These are phyloP conservation scores for Talaromyces islandicus DNA, from an alignment of 2,329 filamentous ascomycete species.

Conservation along the genomic window DNA sequence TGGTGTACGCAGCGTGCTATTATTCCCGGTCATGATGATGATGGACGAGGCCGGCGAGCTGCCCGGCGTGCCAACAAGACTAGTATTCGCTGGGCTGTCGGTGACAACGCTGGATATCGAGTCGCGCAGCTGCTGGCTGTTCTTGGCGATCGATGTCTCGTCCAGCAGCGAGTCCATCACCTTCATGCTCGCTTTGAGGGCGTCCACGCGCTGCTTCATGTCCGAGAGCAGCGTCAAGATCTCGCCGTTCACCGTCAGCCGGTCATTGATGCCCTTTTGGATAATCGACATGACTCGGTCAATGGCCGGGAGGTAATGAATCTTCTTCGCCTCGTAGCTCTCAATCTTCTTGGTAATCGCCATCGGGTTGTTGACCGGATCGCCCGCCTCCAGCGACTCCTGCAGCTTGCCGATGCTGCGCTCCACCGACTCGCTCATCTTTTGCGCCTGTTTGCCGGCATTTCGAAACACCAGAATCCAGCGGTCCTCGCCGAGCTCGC, in stretches of 20 bases:
- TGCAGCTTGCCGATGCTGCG: slow-evolving; percentile 76
- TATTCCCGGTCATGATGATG: slow-evolving; percentile 49
- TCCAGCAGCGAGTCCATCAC: slow-evolving; percentile 72
- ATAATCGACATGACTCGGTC: slow-evolving; percentile 88
- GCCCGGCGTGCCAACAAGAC: slow-evolving; percentile 64
- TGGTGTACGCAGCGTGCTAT: slow-evolving; percentile 36
- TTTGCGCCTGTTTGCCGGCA: slow-evolving; percentile 82
- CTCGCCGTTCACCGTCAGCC: slow-evolving; percentile 94
- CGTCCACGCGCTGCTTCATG: slow-evolving; percentile 74
- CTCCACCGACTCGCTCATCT: slow-evolving; percentile 95
- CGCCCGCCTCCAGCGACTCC: slow-evolving; percentile 69
- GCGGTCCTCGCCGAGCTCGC: slow-evolving; percentile 88
- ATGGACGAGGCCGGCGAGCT: slow-evolving; percentile 66
- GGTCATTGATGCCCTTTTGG: slow-evolving; percentile 88
- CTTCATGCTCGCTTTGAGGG: slow-evolving; percentile 67
- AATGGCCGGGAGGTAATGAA: slow-evolving; percentile 89
- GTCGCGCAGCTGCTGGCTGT: slow-evolving; percentile 70
- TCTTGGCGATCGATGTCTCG: slow-evolving; percentile 56
- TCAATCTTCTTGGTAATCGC: slow-evolving; percentile 76
- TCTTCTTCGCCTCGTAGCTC: slow-evolving; percentile 90
- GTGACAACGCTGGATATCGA: slow-evolving; percentile 90
- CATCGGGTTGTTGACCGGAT: slow-evolving; percentile 66
- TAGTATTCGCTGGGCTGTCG: slow-evolving; percentile 66
- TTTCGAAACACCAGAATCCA: slow-evolving; percentile 96
- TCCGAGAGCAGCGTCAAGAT: slow-evolving; percentile 81